Conservation (phyloP, 2,329 filamentous ascomycete species). For the Apiospora arundinis region DNA sequence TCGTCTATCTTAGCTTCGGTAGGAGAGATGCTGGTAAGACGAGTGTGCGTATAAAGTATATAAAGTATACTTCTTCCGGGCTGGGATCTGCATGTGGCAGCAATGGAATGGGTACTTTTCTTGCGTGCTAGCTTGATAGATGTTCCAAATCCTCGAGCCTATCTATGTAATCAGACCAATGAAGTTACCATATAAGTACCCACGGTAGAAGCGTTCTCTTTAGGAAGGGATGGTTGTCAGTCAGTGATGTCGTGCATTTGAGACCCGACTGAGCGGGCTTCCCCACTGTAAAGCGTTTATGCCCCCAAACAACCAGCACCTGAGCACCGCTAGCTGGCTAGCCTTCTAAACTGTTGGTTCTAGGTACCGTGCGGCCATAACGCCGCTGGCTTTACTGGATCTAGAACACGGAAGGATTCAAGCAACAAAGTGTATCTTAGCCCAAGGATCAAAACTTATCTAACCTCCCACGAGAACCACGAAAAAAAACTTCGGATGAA, state of each 20-base stretch:
- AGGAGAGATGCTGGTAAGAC: not conserved
- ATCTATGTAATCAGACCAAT: not conserved
- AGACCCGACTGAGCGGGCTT: conserved; percentile 2
- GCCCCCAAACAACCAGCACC: not conserved
- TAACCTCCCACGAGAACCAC: not conserved
- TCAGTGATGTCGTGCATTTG: not conserved
- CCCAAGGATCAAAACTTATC: not conserved
- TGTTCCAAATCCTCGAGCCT: not conserved
- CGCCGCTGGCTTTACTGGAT: no score
- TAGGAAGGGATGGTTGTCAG: no score
- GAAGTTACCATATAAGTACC: no score
- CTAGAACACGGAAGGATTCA: not conserved
- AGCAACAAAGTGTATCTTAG: not conserved
- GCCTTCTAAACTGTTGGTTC: no score
- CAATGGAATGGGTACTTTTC: not conserved
- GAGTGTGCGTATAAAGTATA: no score
- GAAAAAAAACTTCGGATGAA: not conserved
- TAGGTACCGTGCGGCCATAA: no score
- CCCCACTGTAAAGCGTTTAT: conserved; percentile 2
- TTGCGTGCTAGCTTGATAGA: not conserved
- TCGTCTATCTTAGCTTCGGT: not conserved
- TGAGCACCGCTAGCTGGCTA: no score
- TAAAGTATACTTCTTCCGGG: not conserved
- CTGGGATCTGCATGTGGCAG: not conserved
- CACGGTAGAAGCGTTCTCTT: no score